phyloP scores from a whole-genome alignment of 352 stramenopile species.

The Pythium dissotocum region DNA sequence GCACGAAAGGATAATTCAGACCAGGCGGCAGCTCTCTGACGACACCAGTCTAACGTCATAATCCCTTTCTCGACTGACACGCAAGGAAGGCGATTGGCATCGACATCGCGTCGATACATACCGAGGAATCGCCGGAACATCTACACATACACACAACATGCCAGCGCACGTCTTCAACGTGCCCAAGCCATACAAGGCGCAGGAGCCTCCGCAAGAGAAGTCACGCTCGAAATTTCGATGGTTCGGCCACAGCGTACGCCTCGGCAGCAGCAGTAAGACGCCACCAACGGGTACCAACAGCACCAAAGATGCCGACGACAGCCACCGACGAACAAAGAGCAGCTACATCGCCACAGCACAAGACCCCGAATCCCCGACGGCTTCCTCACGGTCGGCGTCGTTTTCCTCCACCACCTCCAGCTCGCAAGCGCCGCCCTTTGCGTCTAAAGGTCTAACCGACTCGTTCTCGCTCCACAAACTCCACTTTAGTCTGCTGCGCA shows the following conservation, averaged over 20 bases:
- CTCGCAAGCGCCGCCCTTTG: neutral
- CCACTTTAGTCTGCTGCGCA: slow-evolving; percentile 16
- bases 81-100: slow-evolving; percentile 24
- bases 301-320: neutral
- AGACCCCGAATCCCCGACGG: slow-evolving; percentile 5
- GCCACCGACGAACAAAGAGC: slow-evolving; percentile 15
- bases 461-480: slow-evolving; percentile 1
- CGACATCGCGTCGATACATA: slow-evolving; percentile 26
- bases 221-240: slow-evolving; percentile 26
- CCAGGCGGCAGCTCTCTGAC: too few species aligned
- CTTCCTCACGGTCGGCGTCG: slow-evolving; percentile 10
- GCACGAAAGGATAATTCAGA: neutral
- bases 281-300: neutral
- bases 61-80: slow-evolving; percentile 17
- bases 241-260: slow-evolving; percentile 27
- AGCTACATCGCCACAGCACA: slow-evolving; percentile 11
- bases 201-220: slow-evolving; percentile 1
- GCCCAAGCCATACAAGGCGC: slow-evolving; percentile 13
- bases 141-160: neutral
- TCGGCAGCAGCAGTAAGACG: slow-evolving; percentile 22
- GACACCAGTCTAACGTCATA: neutral
- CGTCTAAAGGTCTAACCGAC: slow-evolving; percentile 12
- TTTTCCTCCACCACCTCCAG: neutral
- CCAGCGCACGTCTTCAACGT: slow-evolving; percentile 28
- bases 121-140: neutral